Evolutionary conservation across 139 green algal species (phyloP), one percentile per base, ranked within the genome.

Genomic region (Bryopsis sp.): DNA sequence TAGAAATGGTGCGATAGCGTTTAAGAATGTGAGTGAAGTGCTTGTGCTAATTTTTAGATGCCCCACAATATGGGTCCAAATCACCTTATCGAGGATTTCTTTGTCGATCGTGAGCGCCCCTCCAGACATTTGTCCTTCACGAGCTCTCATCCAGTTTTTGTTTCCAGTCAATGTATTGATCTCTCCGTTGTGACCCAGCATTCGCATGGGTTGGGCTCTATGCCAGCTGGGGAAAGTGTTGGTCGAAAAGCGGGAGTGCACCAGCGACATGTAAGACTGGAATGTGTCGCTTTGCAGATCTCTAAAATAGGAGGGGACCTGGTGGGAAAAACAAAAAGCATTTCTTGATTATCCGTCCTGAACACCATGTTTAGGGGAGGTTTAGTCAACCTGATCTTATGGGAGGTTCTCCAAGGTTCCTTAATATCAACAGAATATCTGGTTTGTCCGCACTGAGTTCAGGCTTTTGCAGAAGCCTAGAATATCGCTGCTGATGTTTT

Each of bases 141-240:
- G 83, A 26, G 91, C 79, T 37, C 82, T 82, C 87, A 97, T 97
- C 91, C 92, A 95, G 79, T 96, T 96, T 4, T 71, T 72, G 74
- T 93, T 93, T 57, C 89, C 89, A 19, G 74, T 66, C 36, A 93
- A 72, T 29, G 86, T 92, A 78, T 95, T 93, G 79, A 95, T 95
- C 69, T 95, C 88, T 59, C 90, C 92, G 72, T 97, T 97, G 87
- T 97, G 92, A 22, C 86, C 92, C 63, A 98, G 70, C 73, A 92
- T 84, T 43, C 92, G 84, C 87, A 97, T 95, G 22, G 92, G 92
- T 79, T 97, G 92, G 1, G 92, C 88, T 35, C 92, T 78, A 50
- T 89, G 81, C 92, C 92, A 97, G 43, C 71, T 85, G 54, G 92
- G 92, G 72, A 98, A 97, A 35, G 92, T 97, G 84, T 97, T 97